Base-by-base conservation (phyloP, 116 monocot species). In the Posidonia oceanica region DNA sequence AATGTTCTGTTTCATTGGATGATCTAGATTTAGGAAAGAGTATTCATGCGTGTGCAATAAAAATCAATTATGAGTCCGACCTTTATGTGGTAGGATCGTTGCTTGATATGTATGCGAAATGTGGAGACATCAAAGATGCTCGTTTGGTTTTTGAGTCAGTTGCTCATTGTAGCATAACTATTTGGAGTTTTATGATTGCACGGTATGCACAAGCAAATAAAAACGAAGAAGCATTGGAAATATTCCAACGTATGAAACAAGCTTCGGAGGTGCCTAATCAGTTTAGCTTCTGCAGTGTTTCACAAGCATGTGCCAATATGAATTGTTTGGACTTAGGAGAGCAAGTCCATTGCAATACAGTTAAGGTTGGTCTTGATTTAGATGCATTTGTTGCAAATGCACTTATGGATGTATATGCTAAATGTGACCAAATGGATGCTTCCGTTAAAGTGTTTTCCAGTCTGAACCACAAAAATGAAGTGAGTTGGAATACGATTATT, bases 51-150 rank as follows among this genome's bases (percentile, higher is more conserved):
- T 84, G 73, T 63, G 62, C 82, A 7, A 61, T 88, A 37, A 95
- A 91, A 62, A 67, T 72, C 17, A 14, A 39, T 5, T 86, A 83
- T 72, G 84, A 81, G 18, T 65, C 72, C 0, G 80, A 88, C 51
- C 77, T 75, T 72, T 88, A 80, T 72, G 87, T 90, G 18, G 68
- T 82, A 40, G 83, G 85, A 52, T 83, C 90, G 36, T 59, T 94
- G 69, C 84, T 90, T 76, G 94, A 90, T 74, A 83, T 90, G 90
- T 88, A 94, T 72, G 87, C 90, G 15, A 86, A 86, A 67, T 88
- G 82, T 79, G 94, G 88, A 67, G 79, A 82, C 38, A 76, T 94
- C 55, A 71, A 79, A 53, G 88, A 91, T 76, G 87, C 91, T 18
- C 77, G 81, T 7, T 52, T 54, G 29, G 73, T 76, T 58, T 90